Evolutionary conservation across 208 protist species (phyloP), one percentile per base, ranked within the genome.

Genomic region (Leishmania mexicana): DNA sequence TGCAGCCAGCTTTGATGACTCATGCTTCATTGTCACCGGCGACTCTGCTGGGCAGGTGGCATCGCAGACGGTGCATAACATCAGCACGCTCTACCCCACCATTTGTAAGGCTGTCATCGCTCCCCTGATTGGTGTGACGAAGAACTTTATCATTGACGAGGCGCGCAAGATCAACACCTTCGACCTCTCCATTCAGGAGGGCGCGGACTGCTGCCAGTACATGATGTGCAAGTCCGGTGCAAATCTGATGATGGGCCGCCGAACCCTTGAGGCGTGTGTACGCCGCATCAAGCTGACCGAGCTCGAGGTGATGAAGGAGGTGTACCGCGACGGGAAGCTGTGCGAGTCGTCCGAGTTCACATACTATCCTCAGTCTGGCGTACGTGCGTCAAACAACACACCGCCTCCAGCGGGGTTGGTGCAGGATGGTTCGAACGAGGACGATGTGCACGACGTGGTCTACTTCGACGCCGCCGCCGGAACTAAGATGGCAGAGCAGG

Each of bases 181-280:
- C 72, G 90, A 90, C 70, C 77, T 89, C 72, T 94, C 91, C 72
- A 96, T 95, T 53, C 84, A 91, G 68, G 89, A 97, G 81, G 94
- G 92, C 62, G 92, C 89, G 31, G 94, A 97, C 87, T 97, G 94
- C 84, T 97, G 94, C 80, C 93, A 96, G 88, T 96, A 96, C 89
- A 94, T 96, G 91, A 95, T 95, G 91, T 96, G 93, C 87, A 96
- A 94, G 81, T 89, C 87, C 1, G 91, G 91, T 38, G 93, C 93
- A 40, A 96, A 96, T 77, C 88, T 96, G 62, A 85, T 83, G 84
- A 94, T 96, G 80, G 93, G 93, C 10, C 89, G 79, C 28, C 80
- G 83, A 51, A 89, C 89, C 31, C 84, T 96, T 31, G 84, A 83
- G 49, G 82, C 88, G 64, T 93, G 86, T 73, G 87, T 93, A 76